Evolutionary conservation across 1,284 basidiomycete genomes (phyloP).

Genomic region (Xerocomus minutiporus): DNA sequence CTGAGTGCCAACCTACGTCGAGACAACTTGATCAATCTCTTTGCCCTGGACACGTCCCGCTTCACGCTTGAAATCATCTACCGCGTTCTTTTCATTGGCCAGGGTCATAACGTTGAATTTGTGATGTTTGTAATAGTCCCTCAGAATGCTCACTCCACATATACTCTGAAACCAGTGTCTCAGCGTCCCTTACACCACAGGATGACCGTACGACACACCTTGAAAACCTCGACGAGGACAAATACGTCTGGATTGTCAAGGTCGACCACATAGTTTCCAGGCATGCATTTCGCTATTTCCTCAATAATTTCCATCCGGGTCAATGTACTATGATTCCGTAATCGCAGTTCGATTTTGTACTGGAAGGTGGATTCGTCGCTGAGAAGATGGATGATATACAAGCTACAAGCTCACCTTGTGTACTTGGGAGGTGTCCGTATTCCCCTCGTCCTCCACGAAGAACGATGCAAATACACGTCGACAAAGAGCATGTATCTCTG

Average conservation of each 20-base stretch:
- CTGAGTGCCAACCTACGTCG: neutral
- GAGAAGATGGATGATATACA: neutral
- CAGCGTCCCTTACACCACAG: neutral
- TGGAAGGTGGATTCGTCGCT: slow-evolving; percentile 23
- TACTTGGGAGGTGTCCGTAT: slow-evolving; percentile 28
- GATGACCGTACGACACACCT: slow-evolving; percentile 42
- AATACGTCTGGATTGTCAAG: slow-evolving; percentile 64
- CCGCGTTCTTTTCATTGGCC: slow-evolving; percentile 35
- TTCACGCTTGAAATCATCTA: slow-evolving; percentile 25
- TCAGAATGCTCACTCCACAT: slow-evolving; percentile 68
- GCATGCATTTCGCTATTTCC: slow-evolving; percentile 64
- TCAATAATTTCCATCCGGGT: slow-evolving; percentile 56
- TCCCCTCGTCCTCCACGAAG: slow-evolving; percentile 40
- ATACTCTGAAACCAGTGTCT: slow-evolving; percentile 45
- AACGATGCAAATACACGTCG: slow-evolving; percentile 48
- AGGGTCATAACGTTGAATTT: slow-evolving; percentile 77
- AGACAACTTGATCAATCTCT: slow-evolving; percentile 1
- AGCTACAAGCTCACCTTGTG: slow-evolving; percentile 34
- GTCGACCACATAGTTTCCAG: slow-evolving; percentile 59
- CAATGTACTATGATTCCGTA: slow-evolving; percentile 69
- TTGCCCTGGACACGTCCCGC: slow-evolving; percentile 27
- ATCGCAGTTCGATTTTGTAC: slow-evolving; percentile 76
- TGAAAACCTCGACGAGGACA: slow-evolving; percentile 76
- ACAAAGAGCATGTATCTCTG: slow-evolving; percentile 63
- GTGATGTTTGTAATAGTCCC: slow-evolving; percentile 61